Evolutionary conservation across 106 monocot species (phyloP).

Genomic region (Posidonia australis): DNA sequence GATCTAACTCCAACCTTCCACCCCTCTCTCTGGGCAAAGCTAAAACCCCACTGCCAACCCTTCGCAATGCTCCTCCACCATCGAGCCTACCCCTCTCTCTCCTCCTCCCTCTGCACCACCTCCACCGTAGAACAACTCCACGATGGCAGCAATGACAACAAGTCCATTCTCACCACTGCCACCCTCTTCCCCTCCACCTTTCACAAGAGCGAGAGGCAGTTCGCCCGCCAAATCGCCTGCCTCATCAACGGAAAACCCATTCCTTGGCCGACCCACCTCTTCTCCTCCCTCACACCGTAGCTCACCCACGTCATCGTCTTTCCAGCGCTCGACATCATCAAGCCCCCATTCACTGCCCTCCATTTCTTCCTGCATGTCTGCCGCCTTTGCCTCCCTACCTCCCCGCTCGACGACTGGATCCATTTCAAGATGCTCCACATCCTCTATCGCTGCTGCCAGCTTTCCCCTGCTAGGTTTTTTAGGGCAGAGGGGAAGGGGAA

Average conservation of each 20-base stretch:
- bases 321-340: slow-evolving; percentile 21
- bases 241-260: slow-evolving; percentile 16
- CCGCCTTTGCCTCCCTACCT: slow-evolving; percentile 7
- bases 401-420: slow-evolving; percentile 24
- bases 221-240: slow-evolving; percentile 16
- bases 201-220: not conserved
- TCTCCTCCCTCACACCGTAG: slow-evolving; percentile 7
- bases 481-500: too few relatives aligned
- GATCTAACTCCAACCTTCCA: too few relatives aligned
- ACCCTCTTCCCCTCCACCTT: too few relatives aligned
- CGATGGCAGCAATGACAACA: too few relatives aligned
- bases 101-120: too few relatives aligned
- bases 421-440: slow-evolving; percentile 30
- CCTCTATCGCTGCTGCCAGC: slow-evolving; percentile 32
- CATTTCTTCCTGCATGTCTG: slow-evolving; percentile 26
- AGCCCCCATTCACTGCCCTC: slow-evolving; percentile 23
- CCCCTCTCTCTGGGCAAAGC: too few relatives aligned
- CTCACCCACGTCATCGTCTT: slow-evolving; percentile 17
- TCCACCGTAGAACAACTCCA: too few relatives aligned
- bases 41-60: too few relatives aligned
- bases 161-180: too few relatives aligned
- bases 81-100: too few relatives aligned
- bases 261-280: slow-evolving; percentile 15
- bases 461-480: slow-evolving; percentile 26
- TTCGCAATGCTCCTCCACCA: too few relatives aligned